Percentiles rank a stretch among this genome's conserved stretches.
Evolutionary conservation across 179 eudicot species (phyloP).

Genomic region (Silene vulgaris): DNA sequence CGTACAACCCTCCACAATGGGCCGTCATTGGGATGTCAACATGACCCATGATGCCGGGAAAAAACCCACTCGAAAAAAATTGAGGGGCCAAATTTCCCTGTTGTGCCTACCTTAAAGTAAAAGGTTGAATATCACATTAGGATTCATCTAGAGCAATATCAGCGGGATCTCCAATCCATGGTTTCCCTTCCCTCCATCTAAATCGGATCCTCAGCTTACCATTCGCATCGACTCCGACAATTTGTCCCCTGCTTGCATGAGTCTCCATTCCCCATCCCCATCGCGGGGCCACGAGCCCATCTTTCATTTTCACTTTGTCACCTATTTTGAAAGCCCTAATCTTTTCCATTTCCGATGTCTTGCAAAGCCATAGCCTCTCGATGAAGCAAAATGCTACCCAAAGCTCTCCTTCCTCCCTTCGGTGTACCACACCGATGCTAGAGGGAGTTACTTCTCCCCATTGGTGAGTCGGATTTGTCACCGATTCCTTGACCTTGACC

Average conservation of each 20-base stretch:
- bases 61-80: slow-evolving; percentile 23
- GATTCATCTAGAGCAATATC: slow-evolving; percentile 69
- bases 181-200: slow-evolving; percentile 91
- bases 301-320: slow-evolving; percentile 75
- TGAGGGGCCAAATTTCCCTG: slow-evolving; percentile 22
- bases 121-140: slow-evolving; percentile 3
- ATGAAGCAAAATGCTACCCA: slow-evolving; percentile 90
- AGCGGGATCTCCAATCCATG: slow-evolving; percentile 98
- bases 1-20: slow-evolving; percentile 16
- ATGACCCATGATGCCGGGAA: slow-evolving; percentile 15
- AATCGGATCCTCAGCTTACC: slow-evolving; percentile 87
- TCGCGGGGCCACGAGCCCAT: slow-evolving; percentile 70
- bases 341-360: slow-evolving; percentile 70
- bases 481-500: slow-evolving; percentile 63
- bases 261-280: slow-evolving; percentile 99
- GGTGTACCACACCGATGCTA: slow-evolving; percentile 92
- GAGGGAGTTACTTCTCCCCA: slow-evolving; percentile 91
- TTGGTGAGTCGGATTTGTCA: slow-evolving; percentile 66
- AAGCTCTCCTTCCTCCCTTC: slow-evolving; percentile 73
- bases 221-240: slow-evolving; percentile 95
- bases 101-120: slow-evolving; percentile 16
- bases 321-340: slow-evolving; percentile 66
- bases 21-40: slow-evolving; percentile 1
- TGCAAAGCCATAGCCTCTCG: slow-evolving; percentile 93
- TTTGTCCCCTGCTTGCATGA: slow-evolving; percentile 79